Conservation (phyloP, 495 filamentous ascomycete species). For the Neurospora cerealis region DNA sequence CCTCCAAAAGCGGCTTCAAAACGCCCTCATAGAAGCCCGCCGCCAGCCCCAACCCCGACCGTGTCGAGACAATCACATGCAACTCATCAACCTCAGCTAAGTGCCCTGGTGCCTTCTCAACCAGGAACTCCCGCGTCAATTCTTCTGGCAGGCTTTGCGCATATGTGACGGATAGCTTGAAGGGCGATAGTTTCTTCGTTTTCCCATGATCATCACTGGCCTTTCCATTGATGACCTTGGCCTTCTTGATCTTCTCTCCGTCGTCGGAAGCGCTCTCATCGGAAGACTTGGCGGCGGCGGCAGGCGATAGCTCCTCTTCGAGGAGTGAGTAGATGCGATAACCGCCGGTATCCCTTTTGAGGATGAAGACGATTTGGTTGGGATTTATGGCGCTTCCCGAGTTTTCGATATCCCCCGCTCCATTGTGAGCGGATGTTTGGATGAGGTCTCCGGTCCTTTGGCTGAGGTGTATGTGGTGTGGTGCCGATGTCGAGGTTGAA, state of each 20-base stretch:
- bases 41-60: slow-evolving; percentile 59
- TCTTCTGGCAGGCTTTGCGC: slow-evolving; percentile 20
- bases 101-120: slow-evolving; percentile 23
- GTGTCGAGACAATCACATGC: slow-evolving; percentile 62
- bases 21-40: slow-evolving; percentile 43
- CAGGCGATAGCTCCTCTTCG: slow-evolving; percentile 9
- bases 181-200: slow-evolving; percentile 5
- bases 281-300: background rate
- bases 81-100: slow-evolving; percentile 27
- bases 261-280: background rate
- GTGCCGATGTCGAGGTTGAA: background rate
- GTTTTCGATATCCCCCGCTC: background rate
- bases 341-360: slow-evolving; percentile 1
- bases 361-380: slow-evolving; percentile 28
- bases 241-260: background rate
- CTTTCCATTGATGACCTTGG: background rate
- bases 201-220: background rate
- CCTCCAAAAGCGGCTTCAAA: slow-evolving; percentile 46
- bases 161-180: slow-evolving; percentile 17
- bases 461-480: background rate
- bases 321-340: slow-evolving; percentile 27
- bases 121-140: slow-evolving; percentile 18
- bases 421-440: background rate
- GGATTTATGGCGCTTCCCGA: slow-evolving; percentile 6
- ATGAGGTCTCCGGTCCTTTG: slow-evolving; percentile 7